phyloP scores from a whole-genome alignment of 2,329 filamentous ascomycete species.

The Exserohilum rostratum region DNA sequence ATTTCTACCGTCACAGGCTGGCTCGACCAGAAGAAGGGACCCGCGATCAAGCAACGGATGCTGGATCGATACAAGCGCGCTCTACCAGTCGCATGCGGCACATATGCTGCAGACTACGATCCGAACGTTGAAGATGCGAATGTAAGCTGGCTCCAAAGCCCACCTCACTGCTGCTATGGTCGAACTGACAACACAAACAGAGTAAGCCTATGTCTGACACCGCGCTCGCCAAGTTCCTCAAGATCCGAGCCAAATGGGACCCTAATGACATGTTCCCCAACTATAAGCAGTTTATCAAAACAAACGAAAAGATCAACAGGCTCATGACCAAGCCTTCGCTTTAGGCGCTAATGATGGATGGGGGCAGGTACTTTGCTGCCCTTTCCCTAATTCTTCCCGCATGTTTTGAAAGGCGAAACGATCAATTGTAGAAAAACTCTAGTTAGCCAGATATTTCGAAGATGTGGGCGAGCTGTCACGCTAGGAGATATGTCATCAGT shows the following conservation, averaged over 20 bases:
- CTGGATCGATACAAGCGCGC: background rate
- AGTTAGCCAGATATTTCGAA: background rate
- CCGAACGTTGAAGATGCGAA: constrained; percentile 1
- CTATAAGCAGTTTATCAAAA: background rate
- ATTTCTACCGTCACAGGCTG: constrained; percentile 17
- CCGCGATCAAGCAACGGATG: constrained; percentile 8
- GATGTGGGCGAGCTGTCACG: too few relatives aligned
- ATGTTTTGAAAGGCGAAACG: background rate
- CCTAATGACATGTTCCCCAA: constrained; percentile 3
- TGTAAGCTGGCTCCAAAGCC: background rate
- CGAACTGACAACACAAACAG: background rate
- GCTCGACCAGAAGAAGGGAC: constrained; percentile 10
- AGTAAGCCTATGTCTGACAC: constrained; percentile 1
- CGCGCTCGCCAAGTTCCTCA: constrained; percentile 1
- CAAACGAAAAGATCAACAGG: background rate
- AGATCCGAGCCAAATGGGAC: constrained; percentile 5
- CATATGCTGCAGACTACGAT: constrained; percentile 18
- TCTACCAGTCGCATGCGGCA: constrained; percentile 9
- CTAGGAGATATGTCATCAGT: background rate
- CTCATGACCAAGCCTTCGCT: background rate
- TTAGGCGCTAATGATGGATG: background rate
- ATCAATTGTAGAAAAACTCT: background rate
- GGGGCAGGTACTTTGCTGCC: background rate
- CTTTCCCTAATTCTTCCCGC: background rate
- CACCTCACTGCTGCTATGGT: background rate